Evolutionary conservation across 2,329 filamentous ascomycete genomes (phyloP).

Genomic region (Talaromyces piceae): DNA sequence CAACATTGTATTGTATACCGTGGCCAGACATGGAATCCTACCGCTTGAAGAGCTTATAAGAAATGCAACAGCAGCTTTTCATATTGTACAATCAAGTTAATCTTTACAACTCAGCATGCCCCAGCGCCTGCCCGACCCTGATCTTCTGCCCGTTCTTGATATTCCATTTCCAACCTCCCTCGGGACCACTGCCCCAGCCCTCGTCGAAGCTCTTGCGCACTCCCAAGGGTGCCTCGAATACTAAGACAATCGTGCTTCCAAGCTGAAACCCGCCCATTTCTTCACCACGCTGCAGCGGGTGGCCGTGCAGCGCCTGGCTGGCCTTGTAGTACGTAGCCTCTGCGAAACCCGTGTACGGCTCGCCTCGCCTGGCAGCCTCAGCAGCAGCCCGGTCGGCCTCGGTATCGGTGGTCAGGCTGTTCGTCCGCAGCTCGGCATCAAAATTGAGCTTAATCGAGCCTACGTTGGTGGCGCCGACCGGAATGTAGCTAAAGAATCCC

Average conservation of each 20-base stretch:
- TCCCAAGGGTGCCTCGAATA: slow-evolving; percentile 84
- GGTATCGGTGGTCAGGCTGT: slow-evolving; percentile 86
- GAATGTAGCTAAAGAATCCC: slow-evolving; percentile 94
- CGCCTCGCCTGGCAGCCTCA: slow-evolving; percentile 64
- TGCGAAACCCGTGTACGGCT: slow-evolving; percentile 81
- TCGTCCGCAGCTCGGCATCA: slow-evolving; percentile 85
- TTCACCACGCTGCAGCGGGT: slow-evolving; percentile 78
- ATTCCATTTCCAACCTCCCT: slow-evolving; percentile 73
- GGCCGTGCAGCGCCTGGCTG: slow-evolving; percentile 68
- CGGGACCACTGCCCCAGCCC: slow-evolving; percentile 51
- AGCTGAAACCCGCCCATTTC: slow-evolving; percentile 98
- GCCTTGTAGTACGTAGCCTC: slow-evolving; percentile 83
- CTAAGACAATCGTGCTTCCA: slow-evolving; percentile 87
- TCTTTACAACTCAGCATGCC: slow-evolving; percentile 51
- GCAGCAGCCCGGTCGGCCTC: slow-evolving; percentile 80
- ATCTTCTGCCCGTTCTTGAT: slow-evolving; percentile 82
- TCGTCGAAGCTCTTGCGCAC: slow-evolving; percentile 51
- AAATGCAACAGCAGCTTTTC: too few relatives aligned
- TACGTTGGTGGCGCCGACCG: slow-evolving; percentile 95
- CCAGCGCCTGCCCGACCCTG: slow-evolving; percentile 81
- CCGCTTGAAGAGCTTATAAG: too few relatives aligned
- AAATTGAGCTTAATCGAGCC: slow-evolving; percentile 97
- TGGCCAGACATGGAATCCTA: too few relatives aligned
- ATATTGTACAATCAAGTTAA: too few relatives aligned
- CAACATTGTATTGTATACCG: too few relatives aligned